Conservation (phyloP, 176 grass and related monocot species). For the Oryza australiensis region DNA sequence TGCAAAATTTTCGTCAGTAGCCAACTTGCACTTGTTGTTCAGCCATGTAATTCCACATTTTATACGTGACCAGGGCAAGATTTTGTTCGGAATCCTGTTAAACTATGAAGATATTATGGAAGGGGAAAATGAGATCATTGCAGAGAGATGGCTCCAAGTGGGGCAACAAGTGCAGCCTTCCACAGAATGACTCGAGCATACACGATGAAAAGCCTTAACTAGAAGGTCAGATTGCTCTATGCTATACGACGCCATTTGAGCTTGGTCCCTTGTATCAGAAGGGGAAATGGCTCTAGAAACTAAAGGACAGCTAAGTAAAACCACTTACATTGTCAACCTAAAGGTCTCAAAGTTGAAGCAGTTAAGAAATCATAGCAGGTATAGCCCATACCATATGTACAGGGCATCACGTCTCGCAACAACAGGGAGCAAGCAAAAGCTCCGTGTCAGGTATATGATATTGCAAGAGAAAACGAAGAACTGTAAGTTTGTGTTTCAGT, state of each 20-base stretch:
- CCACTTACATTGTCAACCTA: constrained; percentile 1
- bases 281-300: neutral
- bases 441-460: neutral
- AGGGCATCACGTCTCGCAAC: neutral
- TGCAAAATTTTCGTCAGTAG: neutral
- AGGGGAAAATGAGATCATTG: constrained; percentile 29
- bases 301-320: neutral
- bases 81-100: constrained; percentile 80
- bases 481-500: neutral
- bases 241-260: too few species aligned
- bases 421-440: neutral
- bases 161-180: constrained; percentile 69
- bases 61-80: constrained; percentile 61
- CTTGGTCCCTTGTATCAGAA: neutral
- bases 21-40: neutral
- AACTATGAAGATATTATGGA: constrained; percentile 61
- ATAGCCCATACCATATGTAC: constrained; percentile 31
- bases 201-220: neutral
- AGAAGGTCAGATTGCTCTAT: neutral
- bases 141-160: constrained; percentile 73
- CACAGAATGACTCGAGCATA: constrained; percentile 13
- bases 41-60: neutral
- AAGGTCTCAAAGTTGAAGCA: neutral
- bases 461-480: neutral
- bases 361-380: neutral